Evolutionary conservation across 371 early-diverging fungal species (phyloP).

Genomic region (Mortierella polycephala): DNA sequence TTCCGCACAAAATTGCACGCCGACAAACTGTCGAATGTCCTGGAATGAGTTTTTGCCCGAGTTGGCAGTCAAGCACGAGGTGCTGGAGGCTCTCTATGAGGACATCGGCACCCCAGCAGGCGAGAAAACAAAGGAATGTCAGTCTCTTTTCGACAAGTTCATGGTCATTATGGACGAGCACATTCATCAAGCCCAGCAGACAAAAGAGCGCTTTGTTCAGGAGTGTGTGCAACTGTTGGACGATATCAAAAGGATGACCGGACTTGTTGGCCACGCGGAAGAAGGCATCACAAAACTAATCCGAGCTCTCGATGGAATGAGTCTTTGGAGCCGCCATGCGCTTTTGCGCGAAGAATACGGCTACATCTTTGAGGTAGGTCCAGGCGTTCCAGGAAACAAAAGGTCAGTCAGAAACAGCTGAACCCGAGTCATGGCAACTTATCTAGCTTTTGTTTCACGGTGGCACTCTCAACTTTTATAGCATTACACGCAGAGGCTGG

Average conservation of each 20-base stretch:
- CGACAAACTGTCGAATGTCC: constrained; percentile 44
- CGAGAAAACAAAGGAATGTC: constrained; percentile 27
- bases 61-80: constrained; percentile 48
- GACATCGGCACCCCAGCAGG: constrained; percentile 43
- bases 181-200: constrained; percentile 56
- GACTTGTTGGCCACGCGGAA: constrained; percentile 35
- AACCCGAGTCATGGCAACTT: not conserved
- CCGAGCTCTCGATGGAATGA: constrained; percentile 36
- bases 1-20: not conserved
- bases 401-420: not conserved
- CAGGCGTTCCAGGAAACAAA: not conserved
- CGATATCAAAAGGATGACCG: constrained; percentile 58
- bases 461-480: not conserved
- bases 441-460: too few species aligned
- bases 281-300: constrained; percentile 21
- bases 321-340: constrained; percentile 32
- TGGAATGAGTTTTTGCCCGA: constrained; percentile 53
- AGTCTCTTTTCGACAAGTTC: constrained; percentile 36
- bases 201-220: constrained; percentile 71
- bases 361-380: constrained; percentile 32
- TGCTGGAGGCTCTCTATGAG: constrained; percentile 37
- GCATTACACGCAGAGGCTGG: constrained; percentile 47
- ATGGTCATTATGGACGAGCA: constrained; percentile 27
- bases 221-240: constrained; percentile 69
- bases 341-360: constrained; percentile 33